phyloP scores from a whole-genome alignment of 2,329 filamentous ascomycete genomes.

The Hypoxylon sp. region DNA sequence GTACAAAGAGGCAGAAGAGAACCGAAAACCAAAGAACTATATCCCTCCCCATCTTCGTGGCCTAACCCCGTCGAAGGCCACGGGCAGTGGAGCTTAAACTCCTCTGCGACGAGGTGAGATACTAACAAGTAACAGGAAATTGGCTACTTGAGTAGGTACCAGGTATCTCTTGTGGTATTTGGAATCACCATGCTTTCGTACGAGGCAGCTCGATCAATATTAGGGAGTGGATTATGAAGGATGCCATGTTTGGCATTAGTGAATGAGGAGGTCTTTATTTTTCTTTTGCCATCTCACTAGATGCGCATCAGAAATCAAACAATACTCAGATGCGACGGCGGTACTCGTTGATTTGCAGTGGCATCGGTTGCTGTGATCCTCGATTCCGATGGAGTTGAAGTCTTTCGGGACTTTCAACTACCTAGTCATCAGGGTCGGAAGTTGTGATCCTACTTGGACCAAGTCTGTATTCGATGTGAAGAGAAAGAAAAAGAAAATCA shows the following conservation, averaged over 20 bases:
- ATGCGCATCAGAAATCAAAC: neutral
- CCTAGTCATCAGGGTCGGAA: neutral
- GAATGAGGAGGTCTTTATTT: neutral
- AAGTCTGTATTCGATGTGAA: neutral
- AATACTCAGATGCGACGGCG: neutral
- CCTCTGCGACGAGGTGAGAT: neutral
- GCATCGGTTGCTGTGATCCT: neutral
- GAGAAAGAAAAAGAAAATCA: neutral
- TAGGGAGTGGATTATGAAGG: neutral
- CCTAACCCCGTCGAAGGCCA: neutral
- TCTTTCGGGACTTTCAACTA: neutral
- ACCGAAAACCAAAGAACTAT: neutral
- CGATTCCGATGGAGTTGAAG: neutral
- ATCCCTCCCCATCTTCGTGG: constrained; percentile 16
- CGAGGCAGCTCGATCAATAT: neutral
- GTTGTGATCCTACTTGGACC: neutral
- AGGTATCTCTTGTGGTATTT: neutral
- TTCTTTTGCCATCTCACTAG: neutral
- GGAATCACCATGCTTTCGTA: neutral
- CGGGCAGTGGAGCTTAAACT: neutral
- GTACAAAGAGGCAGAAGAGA: neutral
- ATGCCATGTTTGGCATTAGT: neutral
- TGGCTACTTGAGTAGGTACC: neutral
- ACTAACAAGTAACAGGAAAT: neutral
- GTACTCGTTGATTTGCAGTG: neutral